A percentile compares a stretch with the other conserved stretches of the same genome.
These are phyloP conservation scores for Dentipellis fragilis DNA, from an alignment of 768 basidiomycete species.

Conservation along the genomic window DNA sequence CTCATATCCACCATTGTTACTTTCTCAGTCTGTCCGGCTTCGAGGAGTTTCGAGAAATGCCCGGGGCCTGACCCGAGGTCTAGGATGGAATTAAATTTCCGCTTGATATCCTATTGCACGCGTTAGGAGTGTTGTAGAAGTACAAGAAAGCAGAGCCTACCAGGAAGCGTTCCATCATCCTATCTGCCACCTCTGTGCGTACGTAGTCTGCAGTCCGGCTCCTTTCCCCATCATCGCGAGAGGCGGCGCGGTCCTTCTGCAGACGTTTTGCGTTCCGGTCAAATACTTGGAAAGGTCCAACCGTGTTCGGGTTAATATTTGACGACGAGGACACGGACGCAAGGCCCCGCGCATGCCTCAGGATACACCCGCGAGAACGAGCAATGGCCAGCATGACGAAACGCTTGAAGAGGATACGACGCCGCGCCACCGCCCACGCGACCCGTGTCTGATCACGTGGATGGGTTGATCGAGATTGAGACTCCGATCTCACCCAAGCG, in stretches of 20 bases:
- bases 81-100: constrained; percentile 66
- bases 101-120: constrained; percentile 72
- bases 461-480: neutral
- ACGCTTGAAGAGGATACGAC: neutral
- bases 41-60: constrained; percentile 80
- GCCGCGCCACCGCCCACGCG: neutral
- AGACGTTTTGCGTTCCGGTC: constrained; percentile 69
- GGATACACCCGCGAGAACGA: neutral
- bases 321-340: constrained; percentile 14
- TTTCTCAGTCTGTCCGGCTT: constrained; percentile 54
- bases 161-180: constrained; percentile 83
- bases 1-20: constrained; percentile 83
- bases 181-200: constrained; percentile 80
- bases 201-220: constrained; percentile 87
- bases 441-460: neutral
- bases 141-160: constrained; percentile 29
- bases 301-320: constrained; percentile 29
- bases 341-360: neutral
- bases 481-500: neutral
- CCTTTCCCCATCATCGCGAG: constrained; percentile 40
- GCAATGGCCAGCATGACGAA: neutral
- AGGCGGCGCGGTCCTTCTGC: constrained; percentile 70
- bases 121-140: too few relatives aligned
- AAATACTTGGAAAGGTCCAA: constrained; percentile 75
- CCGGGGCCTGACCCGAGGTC: constrained; percentile 91